Evolutionary conservation across 352 stramenopile species (phyloP), one percentile per base, ranked within the genome.

Genomic region (Phytophthora podocarpi): DNA sequence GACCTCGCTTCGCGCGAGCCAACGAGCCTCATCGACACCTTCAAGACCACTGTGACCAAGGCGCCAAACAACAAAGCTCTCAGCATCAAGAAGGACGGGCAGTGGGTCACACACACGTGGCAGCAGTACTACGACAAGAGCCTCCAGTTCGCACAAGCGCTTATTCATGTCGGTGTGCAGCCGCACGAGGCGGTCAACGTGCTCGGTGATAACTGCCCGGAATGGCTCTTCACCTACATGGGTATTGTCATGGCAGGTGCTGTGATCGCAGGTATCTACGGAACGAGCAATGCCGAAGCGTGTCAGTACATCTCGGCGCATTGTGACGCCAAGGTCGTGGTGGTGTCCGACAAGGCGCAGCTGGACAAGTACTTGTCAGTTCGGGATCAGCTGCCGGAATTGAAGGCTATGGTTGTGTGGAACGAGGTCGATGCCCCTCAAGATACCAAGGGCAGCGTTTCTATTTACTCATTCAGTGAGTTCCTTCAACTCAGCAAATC

Each of bases 151-250:
- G 87, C 78, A 51, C 87, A 87, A 56, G 65, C 85, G 20, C 67
- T 96, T 42, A 82, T 96, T 36, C 57, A 70, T 18, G 8, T 89
- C 12, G 89, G 84, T 15, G 69, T 96, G 3, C 40, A 89, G 23
- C 59, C 71, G 13, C 80, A 90, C 45, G 78, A 96, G 27, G 76
- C 75, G 3, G 86, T 96, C 28, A 88, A 74, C 50, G 82, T 96
- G 36, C 88, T 91, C 45, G 88, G 88, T 27, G 86, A 85, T 60
- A 96, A 96, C 71, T 83, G 81, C 26, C 82, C 85, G 5, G 79
- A 96, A 60, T 96, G 89, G 84, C 80, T 93, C 58, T 82, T 96
- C 56, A 78, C 78, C 48, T 81, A 91, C 53, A 83, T 82, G 52
- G 87, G 86, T 21, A 71, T 78, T 9, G 90, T 96, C 55, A 64